Base-by-base conservation (phyloP, 2,329 filamentous ascomycete species). In the Phyllosticta citrichinensis region DNA sequence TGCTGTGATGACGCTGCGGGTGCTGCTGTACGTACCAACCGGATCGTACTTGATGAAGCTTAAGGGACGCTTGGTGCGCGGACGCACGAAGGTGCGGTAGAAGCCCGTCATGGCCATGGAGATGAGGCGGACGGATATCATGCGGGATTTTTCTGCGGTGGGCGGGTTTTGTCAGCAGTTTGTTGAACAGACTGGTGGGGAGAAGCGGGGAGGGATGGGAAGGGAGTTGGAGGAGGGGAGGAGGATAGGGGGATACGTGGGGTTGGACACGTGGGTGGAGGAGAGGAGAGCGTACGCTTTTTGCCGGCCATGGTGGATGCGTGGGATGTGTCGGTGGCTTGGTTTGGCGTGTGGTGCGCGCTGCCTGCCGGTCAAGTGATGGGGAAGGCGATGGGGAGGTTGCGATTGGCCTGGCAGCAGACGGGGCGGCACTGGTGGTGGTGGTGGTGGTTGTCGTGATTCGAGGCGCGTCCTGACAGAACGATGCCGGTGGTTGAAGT, bases 21-120 rank as follows among this genome's bases (percentile, higher is more conserved):
- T 3, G 22, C 3, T 22, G 22, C 22, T 22, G 22, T 22, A 74
- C 83, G 66, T 85, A 96, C 90, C 87, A 66, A 99, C 92, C 52
- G 94, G 94, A 73, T 99, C 94, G 77, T 99, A 99, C 81, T 99
- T 99, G 69, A 99, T 80, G 91, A 99, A 94, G 79, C 91, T 95
- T 77, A 99, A 83, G 61, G 95, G 92, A 53, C 87, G 81, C 64
- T 91, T 82, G 30, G 84, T 83, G 67, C 94, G 87, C 12, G 91
- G 92, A 62, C 95, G 87, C 68, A 87, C 82, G 75, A 96, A 86
- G 59, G 91, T 95, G 76, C 93, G 92, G 82, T 93, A 99, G 83
- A 91, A 99, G 71, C 94, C 94, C 25, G 94, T 99, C 87, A 96
- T 87, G 74, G 94, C 94, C 94, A 99, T 99, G 65, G 91, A 96